A percentile compares a stretch with the other conserved stretches of the same genome.
Evolutionary conservation across 1,139 yeast species (phyloP).

Genomic region (Kodamaea anthophila): DNA sequence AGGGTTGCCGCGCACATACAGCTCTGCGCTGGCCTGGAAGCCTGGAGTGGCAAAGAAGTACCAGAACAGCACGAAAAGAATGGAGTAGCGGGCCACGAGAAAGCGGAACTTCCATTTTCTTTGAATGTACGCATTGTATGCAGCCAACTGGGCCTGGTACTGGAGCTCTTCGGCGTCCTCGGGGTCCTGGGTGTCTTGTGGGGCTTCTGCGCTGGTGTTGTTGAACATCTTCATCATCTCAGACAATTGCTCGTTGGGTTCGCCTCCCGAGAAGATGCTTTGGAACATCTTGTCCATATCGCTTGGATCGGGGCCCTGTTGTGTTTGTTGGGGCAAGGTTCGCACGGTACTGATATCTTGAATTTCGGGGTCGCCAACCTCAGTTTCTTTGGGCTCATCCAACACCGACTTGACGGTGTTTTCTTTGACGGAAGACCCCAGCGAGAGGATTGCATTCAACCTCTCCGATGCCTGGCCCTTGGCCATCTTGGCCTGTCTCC

Average conservation of each 20-base stretch:
- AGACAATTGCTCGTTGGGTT: constrained; percentile 21
- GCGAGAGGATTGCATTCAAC: constrained; percentile 41
- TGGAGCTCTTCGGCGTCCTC: constrained; percentile 18
- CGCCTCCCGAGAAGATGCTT: constrained; percentile 21
- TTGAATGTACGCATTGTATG: constrained; percentile 30
- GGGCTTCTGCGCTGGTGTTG: constrained; percentile 9
- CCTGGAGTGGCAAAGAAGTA: constrained; percentile 26
- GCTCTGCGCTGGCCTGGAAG: constrained; percentile 28
- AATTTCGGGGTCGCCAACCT: constrained; percentile 32
- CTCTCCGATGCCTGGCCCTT: constrained; percentile 53
- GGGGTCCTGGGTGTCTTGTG: constrained; percentile 3
- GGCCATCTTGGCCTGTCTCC: constrained; percentile 64
- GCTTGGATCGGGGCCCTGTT: constrained; percentile 14
- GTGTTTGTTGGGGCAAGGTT: constrained; percentile 4
- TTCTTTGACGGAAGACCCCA: constrained; percentile 36
- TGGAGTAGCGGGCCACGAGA: constrained; percentile 24
- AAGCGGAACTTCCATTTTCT: constrained; percentile 28
- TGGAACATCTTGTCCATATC: constrained; percentile 34
- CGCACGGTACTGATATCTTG: constrained; percentile 19
- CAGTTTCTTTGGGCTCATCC: constrained; percentile 17
- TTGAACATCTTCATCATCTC: constrained; percentile 26
- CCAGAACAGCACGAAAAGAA: constrained; percentile 26
- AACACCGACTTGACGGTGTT: constrained; percentile 29
- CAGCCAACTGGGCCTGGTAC: constrained; percentile 26
- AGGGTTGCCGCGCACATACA: constrained; percentile 21